A percentile compares a stretch with the other conserved stretches of the same genome.
Evolutionary conservation across 2,329 filamentous ascomycete genomes (phyloP).

Genomic region (Alternaria gansuensis): DNA sequence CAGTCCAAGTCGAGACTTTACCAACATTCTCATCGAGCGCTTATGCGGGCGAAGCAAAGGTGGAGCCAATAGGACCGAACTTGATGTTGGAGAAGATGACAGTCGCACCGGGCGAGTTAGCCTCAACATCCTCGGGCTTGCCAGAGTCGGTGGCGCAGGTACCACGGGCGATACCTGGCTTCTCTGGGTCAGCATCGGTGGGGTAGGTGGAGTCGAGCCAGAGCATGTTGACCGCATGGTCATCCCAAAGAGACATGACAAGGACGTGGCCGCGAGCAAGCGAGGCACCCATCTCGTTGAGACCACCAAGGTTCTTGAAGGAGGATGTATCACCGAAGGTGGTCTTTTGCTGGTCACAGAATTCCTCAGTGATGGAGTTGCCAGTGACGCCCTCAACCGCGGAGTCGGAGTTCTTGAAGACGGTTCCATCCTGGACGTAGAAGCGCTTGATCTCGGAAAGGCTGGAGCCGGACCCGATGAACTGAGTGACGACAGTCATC

Average conservation of each 20-base stretch:
- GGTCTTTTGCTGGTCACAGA: conserved; percentile 66
- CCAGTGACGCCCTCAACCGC: conserved; percentile 57
- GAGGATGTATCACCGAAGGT: conserved; percentile 64
- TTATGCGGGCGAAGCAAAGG: conserved; percentile 47
- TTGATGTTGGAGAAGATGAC: conserved; percentile 55
- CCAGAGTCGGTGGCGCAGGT: conserved; percentile 51
- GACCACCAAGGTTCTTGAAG: conserved; percentile 66
- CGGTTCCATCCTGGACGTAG: conserved; percentile 61
- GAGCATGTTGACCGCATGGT: conserved; percentile 74
- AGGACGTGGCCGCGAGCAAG: conserved; percentile 69
- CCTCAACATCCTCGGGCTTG: conserved; percentile 50
- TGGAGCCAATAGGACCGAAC: conserved; percentile 53
- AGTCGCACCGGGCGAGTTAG: conserved; percentile 44
- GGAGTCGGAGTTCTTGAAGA: conserved; percentile 58
- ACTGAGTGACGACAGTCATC: conserved; percentile 63
- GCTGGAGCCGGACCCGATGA: conserved; percentile 55
- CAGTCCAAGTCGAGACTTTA: neutral
- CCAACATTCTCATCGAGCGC: conserved; percentile 7
- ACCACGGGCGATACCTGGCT: conserved; percentile 50
- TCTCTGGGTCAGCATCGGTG: conserved; percentile 47
- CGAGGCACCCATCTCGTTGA: conserved; percentile 64
- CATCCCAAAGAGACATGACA: conserved; percentile 70
- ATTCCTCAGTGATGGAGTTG: conserved; percentile 66
- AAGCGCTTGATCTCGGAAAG: conserved; percentile 60
- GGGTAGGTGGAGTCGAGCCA: conserved; percentile 77